Evolutionary conservation across 1,284 basidiomycete species (phyloP).

Genomic region (Ustilago sp.): DNA sequence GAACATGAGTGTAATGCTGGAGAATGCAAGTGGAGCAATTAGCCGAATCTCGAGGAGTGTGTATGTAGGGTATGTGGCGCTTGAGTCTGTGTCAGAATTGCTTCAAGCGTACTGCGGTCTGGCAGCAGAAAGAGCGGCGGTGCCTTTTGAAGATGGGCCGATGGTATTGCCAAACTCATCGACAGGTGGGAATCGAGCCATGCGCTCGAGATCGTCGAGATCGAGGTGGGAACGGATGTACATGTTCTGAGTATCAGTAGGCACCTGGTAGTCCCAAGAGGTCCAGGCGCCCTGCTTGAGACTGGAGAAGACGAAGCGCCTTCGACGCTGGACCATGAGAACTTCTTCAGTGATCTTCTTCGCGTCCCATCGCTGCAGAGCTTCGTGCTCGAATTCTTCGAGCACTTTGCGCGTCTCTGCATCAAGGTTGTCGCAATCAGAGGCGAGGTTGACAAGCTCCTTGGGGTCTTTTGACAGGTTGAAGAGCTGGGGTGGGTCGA

Average conservation of each 20-base stretch:
- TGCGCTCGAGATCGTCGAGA: conserved; percentile 45
- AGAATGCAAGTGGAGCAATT: not conserved
- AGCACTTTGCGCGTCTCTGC: conserved; percentile 26
- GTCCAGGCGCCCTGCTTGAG: conserved; percentile 45
- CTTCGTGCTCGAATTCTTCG: conserved; percentile 26
- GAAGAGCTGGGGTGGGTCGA: conserved; percentile 41
- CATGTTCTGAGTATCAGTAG: conserved; percentile 38
- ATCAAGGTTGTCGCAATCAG: conserved; percentile 26
- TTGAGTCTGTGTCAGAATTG: not conserved
- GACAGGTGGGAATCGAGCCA: conserved; percentile 43
- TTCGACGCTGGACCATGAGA: conserved; percentile 33
- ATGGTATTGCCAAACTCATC: conserved; percentile 31
- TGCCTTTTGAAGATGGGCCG: not conserved
- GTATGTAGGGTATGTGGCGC: not conserved
- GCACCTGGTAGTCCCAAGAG: conserved; percentile 46
- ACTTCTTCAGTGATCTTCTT: conserved; percentile 44
- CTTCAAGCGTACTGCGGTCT: conserved; percentile 10
- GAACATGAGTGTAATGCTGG: not conserved
- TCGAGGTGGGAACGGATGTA: conserved; percentile 45
- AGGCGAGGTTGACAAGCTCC: conserved; percentile 41
- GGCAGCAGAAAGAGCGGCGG: not conserved
- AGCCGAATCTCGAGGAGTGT: not conserved
- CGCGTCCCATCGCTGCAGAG: conserved; percentile 33
- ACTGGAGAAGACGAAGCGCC: conserved; percentile 38
- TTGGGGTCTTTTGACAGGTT: conserved; percentile 31